A percentile compares a stretch with the other conserved stretches of the same genome.
Evolutionary conservation across 2,329 filamentous ascomycete species (phyloP).

Genomic region (Xylariaceae sp.): DNA sequence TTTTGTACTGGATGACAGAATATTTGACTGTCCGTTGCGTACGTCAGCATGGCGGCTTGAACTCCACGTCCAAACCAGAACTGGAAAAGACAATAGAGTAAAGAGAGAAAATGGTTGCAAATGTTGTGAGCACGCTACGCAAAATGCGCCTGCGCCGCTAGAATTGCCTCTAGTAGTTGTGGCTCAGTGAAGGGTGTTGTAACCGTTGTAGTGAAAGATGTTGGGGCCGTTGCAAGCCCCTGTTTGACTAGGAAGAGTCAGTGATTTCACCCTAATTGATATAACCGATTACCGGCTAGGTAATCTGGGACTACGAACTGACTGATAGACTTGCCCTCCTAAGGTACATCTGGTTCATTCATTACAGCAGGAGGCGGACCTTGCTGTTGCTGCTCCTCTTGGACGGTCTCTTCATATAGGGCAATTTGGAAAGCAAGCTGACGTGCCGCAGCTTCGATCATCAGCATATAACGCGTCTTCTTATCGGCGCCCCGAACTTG

Average conservation of each 20-base stretch:
- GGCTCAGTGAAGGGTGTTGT: background rate
- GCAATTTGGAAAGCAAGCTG: constrained; percentile 61
- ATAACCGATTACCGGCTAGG: background rate
- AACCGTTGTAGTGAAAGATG: too few relatives aligned
- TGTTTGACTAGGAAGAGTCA: background rate
- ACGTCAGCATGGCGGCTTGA: background rate
- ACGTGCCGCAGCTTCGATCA: constrained; percentile 61
- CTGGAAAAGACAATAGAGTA: background rate
- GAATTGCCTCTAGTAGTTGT: background rate
- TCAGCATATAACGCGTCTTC: constrained; percentile 54
- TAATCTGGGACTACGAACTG: background rate
- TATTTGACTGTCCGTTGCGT: background rate
- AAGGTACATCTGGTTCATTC: constrained; percentile 39
- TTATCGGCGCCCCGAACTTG: constrained; percentile 53
- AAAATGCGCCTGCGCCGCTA: background rate
- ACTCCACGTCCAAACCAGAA: background rate
- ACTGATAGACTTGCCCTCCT: constrained; percentile 7
- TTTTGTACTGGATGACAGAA: background rate
- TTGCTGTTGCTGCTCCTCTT: constrained; percentile 41
- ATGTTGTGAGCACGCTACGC: background rate
- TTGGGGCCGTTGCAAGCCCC: background rate
- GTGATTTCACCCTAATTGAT: too few relatives aligned
- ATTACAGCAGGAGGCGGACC: constrained; percentile 34
- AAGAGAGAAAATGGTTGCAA: background rate
- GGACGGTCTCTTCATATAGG: constrained; percentile 54